phyloP scores from a whole-genome alignment of 768 basidiomycete genomes.

The Tulasnella sp. region DNA sequence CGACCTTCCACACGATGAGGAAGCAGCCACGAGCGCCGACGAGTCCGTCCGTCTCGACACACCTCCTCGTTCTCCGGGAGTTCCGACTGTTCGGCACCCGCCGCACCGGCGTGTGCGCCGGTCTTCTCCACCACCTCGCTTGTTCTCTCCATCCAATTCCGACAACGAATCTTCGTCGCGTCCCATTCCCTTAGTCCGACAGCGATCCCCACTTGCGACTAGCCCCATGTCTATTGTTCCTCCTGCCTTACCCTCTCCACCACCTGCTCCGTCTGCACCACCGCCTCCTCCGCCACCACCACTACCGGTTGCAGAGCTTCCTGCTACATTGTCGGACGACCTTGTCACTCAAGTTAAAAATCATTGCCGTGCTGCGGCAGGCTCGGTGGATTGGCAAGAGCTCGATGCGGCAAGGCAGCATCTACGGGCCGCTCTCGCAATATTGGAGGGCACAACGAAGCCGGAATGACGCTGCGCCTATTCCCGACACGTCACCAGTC shows the following conservation, averaged over 20 bases:
- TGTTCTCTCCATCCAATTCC: neutral
- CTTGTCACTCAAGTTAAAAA: conserved; percentile 2
- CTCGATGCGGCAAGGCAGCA: neutral
- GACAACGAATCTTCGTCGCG: neutral
- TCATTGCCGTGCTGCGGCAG: conserved; percentile 3
- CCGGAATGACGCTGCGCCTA: neutral
- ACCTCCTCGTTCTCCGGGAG: neutral
- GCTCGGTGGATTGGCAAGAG: neutral
- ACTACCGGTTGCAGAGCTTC: neutral
- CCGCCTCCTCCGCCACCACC: neutral
- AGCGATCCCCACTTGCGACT: neutral
- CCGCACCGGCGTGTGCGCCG: neutral
- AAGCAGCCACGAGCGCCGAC: neutral
- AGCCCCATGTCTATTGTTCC: neutral
- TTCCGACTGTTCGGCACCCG: neutral
- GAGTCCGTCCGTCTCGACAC: neutral
- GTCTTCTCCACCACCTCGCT: neutral
- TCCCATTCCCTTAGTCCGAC: neutral
- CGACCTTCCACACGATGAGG: neutral
- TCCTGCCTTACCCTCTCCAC: neutral
- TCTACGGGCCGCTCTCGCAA: neutral
- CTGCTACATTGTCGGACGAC: neutral
- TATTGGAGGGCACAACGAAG: neutral
- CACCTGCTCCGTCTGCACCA: neutral
- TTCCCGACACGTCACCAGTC: neutral